Base-by-base conservation (phyloP, 148 eudicot genomes). In the Diospyros lotus region DNA sequence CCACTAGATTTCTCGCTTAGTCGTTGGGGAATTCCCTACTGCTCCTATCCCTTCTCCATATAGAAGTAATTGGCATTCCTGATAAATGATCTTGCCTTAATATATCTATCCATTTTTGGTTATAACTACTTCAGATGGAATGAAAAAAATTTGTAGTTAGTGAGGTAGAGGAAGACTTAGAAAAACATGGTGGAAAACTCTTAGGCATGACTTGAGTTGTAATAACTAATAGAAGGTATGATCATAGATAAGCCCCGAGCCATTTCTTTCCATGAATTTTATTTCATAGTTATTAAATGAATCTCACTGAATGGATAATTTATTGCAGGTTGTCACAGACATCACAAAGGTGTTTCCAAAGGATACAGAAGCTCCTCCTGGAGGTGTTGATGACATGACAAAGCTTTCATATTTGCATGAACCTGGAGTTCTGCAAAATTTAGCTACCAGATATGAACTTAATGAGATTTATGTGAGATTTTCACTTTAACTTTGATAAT, bases 381-480 rank as follows among this genome's bases (percentile, higher is more conserved):
- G 94, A 76, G 98, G 98, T 77, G 98, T 92, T 41, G 98, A 94
- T 81, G 98, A 94, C 88, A 94, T 94, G 98, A 94, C 98, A 76
- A 92, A 89, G 86, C 98, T 94, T 72, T 88, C 98, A 64, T 94
- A 92, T 83, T 85, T 94, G 84, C 98, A 94, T 82, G 98, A 94
- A 84, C 98, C 98, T 1, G 98, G 98, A 79, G 98, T 94, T 65
- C 84, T 94, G 68, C 86, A 87, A 80, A 94, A 94, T 74, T 79
- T 94, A 79, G 92, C 97, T 53, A 72, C 88, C 82, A 86, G 98
- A 94, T 94, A 94, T 80, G 94, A 93, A 77, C 91, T 94, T 67
- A 94, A 94, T 85, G 98, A 94, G 78, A 94, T 94, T 55, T 94
- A 94, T 87, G 98, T 92, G 83, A 87, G 93, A 65, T 54, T 9